Conservation (phyloP, 345 rosid genomes). For the Arabis hirsuta region DNA sequence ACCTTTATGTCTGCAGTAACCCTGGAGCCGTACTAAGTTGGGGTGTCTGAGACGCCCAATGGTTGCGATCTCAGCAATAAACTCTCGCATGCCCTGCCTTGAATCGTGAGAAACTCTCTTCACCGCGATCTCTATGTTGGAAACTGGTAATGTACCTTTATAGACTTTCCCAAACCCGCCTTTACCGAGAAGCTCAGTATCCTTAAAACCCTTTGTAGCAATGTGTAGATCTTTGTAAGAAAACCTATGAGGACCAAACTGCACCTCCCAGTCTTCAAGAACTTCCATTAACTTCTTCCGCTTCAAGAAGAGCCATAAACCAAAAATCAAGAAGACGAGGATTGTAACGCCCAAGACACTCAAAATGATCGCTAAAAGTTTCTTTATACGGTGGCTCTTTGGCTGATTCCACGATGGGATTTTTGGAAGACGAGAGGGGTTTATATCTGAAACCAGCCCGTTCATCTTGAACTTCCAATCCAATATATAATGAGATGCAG, state of each 20-base stretch:
- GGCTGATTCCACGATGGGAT: not conserved
- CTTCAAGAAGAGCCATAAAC: conserved; percentile 19
- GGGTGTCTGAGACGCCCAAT: conserved; percentile 28
- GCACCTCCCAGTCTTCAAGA: conserved; percentile 73
- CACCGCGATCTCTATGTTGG: conserved; percentile 17
- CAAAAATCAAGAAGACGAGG: not conserved
- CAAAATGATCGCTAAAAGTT: not conserved
- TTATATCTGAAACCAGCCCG: conserved; percentile 43
- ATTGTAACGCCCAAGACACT: not conserved
- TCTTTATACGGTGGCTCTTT: not conserved
- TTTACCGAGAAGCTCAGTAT: conserved; percentile 29
- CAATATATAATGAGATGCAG: conserved; percentile 26
- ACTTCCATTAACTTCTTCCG: conserved; percentile 27
- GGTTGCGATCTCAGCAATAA: conserved; percentile 33
- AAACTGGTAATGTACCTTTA: conserved; percentile 23
- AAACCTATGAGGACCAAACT: conserved; percentile 76
- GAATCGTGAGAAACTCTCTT: conserved; percentile 34
- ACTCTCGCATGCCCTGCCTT: conserved; percentile 31
- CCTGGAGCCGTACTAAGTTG: conserved; percentile 20
- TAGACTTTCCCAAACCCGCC: conserved; percentile 65
- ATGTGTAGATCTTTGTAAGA: conserved; percentile 53
- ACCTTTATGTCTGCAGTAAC: conserved; percentile 17
- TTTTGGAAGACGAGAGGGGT: conserved; percentile 17
- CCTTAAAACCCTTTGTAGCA: conserved; percentile 33
- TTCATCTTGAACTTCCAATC: conserved; percentile 46